These are phyloP conservation scores for Sclerotinia trifoliorum DNA, from an alignment of 2,329 filamentous ascomycete genomes.

Conservation along the genomic window DNA sequence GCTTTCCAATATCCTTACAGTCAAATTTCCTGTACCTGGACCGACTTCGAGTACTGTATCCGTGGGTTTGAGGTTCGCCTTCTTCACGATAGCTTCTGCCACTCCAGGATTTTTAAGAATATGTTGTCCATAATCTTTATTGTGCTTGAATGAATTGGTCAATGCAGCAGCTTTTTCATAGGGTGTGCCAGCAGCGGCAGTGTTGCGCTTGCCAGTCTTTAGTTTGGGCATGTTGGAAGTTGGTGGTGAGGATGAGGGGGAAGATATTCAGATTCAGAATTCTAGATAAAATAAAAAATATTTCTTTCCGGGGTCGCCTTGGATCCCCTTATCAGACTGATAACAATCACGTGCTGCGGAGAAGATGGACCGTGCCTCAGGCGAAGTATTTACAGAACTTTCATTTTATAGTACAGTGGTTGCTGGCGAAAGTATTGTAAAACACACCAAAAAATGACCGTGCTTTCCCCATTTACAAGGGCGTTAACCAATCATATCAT, in stretches of 20 bases:
- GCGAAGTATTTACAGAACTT: too few species aligned
- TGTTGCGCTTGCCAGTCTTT: slow-evolving; percentile 39
- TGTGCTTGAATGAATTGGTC: slow-evolving; percentile 90
- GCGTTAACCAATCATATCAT: too few species aligned
- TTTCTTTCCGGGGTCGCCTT: slow-evolving; percentile 5
- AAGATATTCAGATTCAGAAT: not conserved
- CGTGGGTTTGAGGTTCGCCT: slow-evolving; percentile 85
- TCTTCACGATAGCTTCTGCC: slow-evolving; percentile 77
- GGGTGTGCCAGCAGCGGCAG: slow-evolving; percentile 37
- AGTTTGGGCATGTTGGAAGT: slow-evolving; percentile 38
- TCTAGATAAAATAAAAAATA: slow-evolving; percentile 12
- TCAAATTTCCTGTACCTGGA: slow-evolving; percentile 85
- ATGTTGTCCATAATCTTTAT: slow-evolving; percentile 57
- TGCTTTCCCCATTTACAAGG: too few species aligned
- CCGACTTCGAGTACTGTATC: slow-evolving; percentile 91
- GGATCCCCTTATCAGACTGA: not conserved
- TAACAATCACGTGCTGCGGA: slow-evolving; percentile 3
- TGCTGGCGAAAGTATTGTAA: too few species aligned
- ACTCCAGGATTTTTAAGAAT: slow-evolving; percentile 92
- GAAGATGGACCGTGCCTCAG: not conserved
- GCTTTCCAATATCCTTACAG: slow-evolving; percentile 82
- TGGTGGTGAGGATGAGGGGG: slow-evolving; percentile 9
- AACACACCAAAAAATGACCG: too few species aligned
- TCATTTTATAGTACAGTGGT: too few species aligned
- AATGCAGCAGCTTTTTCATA: slow-evolving; percentile 36